Evolutionary conservation across 768 basidiomycete species (phyloP).

Genomic region (Lactifluus echinatus): DNA sequence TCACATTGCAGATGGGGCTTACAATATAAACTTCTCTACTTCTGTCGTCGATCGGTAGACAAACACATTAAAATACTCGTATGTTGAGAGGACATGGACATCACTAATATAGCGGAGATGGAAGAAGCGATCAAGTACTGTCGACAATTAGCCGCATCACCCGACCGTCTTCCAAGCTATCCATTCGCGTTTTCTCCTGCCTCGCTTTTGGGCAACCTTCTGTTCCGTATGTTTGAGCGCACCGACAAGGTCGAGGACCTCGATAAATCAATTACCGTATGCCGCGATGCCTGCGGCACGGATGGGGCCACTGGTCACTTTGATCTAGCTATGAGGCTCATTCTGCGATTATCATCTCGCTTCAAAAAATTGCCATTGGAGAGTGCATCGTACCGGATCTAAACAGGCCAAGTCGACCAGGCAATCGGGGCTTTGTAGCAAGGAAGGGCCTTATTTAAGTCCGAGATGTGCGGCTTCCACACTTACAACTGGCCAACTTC

Average conservation of each 20-base stretch:
- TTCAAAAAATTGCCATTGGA: background rate
- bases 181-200: background rate
- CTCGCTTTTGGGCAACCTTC: background rate
- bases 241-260: background rate
- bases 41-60: too few relatives aligned
- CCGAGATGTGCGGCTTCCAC: background rate
- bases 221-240: background rate
- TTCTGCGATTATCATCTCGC: background rate
- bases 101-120: background rate
- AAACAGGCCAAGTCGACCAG: background rate
- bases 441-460: background rate
- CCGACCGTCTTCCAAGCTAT: background rate
- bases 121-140: background rate
- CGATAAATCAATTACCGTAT: background rate
- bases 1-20: too few relatives aligned
- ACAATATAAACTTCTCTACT: too few relatives aligned
- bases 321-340: background rate
- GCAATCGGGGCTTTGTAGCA: background rate
- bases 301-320: too few relatives aligned
- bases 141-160: background rate
- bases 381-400: background rate
- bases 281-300: background rate
- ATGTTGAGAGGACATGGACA: too few relatives aligned
- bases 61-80: too few relatives aligned
- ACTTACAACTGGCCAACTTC: background rate